Base-by-base conservation (phyloP, 2,329 filamentous ascomycete species). In the Myriosclerotinia scirpicola region DNA sequence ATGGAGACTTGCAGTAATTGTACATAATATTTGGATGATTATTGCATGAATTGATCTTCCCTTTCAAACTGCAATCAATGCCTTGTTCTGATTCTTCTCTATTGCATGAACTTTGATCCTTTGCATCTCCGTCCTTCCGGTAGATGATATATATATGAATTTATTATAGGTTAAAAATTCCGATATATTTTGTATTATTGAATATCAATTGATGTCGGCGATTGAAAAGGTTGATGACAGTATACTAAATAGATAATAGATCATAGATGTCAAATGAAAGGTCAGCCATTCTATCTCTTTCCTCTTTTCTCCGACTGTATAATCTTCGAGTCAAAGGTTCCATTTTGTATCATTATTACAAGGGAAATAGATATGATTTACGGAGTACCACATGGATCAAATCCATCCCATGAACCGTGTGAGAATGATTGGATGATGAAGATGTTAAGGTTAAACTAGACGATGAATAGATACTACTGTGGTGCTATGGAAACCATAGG, bases 11-110 rank as follows among this genome's bases (percentile, higher is more conserved):
- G n/a, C n/a, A n/a, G n/a, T n/a, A n/a, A n/a, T n/a, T n/a, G n/a
- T n/a, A n/a, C n/a, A n/a, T n/a, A n/a, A 40, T 8, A 40, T 8
- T 40, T 8, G 38, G 38, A 40, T 26, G n/a, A 26, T 42, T 20
- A 30, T 44, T 58, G 54, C 54, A 58, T 44, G 26, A 42, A 58
- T 58, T 58, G 54, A 58, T 30, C 38, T 14, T 56, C 40, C 38
- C 38, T n/a, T 38, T 58, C 54, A 44, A 58, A 26, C 26, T 58
- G 54, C 38, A 8, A 1, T 40, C 7, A 40, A 26, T 26, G 38
- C 54, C 54, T 44, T 58, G 54, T 15, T 26, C 8, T 42, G 22
- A 58, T 58, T 5, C 11, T 17, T 12, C 11, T 17, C n/a, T n/a
- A n/a, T 56, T 56, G 36, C 54, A 42, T 56, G 38, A 30, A 44